Percentiles rank a stretch among this genome's conserved stretches.
Evolutionary conservation across 192 early-diverging fungal species (phyloP).

Genomic region (Podila minutissima): DNA sequence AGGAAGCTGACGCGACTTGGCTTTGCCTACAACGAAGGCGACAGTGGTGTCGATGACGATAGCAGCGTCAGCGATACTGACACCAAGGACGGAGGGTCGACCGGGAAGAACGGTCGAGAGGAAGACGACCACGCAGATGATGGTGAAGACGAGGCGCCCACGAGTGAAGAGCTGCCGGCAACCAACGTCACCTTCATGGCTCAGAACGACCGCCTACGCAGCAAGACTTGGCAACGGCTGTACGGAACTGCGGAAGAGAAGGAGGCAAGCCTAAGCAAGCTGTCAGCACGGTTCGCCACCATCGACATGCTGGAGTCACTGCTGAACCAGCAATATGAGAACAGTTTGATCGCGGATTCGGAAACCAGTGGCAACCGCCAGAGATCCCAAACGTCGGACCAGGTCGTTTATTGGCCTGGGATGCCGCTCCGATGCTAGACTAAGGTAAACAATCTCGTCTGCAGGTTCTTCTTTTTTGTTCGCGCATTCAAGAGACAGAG

Average conservation of each 20-base stretch:
- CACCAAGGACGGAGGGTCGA: not conserved
- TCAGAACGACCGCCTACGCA: not conserved
- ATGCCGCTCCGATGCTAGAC: constrained; percentile 38
- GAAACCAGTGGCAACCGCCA: not conserved
- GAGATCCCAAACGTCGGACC: not conserved
- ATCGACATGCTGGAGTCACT: constrained; percentile 19
- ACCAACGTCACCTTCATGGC: constrained; percentile 16
- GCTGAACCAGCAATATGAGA: constrained; percentile 26
- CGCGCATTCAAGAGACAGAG: not conserved
- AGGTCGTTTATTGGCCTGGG: constrained; percentile 39
- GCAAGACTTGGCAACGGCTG: constrained; percentile 1
- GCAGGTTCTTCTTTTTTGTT: not conserved
- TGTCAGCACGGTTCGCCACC: not conserved
- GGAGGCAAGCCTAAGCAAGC: no score
- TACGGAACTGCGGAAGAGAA: constrained; percentile 5
- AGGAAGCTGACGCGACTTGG: constrained; percentile 32
- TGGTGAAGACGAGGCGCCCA: not conserved
- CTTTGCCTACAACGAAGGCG: constrained; percentile 35
- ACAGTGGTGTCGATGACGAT: constrained; percentile 14
- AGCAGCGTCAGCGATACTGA: not conserved
- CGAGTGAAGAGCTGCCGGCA: constrained; percentile 8
- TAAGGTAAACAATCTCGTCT: not conserved
- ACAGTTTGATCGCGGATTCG: constrained; percentile 8
- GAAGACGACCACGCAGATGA: not conserved
- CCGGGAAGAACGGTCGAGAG: no score